A percentile compares a stretch with the other conserved stretches of the same genome.
Evolutionary conservation across 169 alveolate genomes (phyloP).

Genomic region (Eimeria praecox): DNA sequence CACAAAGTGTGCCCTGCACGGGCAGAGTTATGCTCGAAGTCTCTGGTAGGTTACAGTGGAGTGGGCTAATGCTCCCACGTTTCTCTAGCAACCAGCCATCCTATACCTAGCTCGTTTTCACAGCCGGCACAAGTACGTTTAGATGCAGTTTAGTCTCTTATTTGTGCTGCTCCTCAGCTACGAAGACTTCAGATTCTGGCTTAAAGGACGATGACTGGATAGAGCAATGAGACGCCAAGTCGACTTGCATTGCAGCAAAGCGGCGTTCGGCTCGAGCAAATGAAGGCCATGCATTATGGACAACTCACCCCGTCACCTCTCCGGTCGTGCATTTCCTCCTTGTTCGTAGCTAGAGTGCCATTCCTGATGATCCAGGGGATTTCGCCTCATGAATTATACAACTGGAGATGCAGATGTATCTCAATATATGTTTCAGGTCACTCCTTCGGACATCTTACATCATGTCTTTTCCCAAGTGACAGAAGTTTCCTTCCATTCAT

Average conservation of each 20-base stretch:
- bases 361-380: too few relatives aligned
- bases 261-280: not conserved
- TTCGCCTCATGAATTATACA: not conserved
- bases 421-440: not conserved
- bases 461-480: too few relatives aligned
- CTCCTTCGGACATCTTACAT: too few relatives aligned
- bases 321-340: not conserved
- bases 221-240: not conserved
- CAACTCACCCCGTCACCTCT: not conserved
- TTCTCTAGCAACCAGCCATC: not conserved
- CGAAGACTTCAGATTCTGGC: not conserved
- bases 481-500: too few relatives aligned
- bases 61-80: not conserved
- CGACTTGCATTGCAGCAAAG: not conserved
- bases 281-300: too few relatives aligned
- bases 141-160: not conserved
- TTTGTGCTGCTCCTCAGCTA: not conserved
- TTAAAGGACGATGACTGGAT: not conserved
- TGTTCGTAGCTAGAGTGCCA: not conserved
- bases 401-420: not conserved
- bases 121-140: not conserved
- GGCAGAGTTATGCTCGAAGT: not conserved
- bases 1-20: not conserved
- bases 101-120: not conserved
- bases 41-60: not conserved